Evolutionary conservation across 2,329 filamentous ascomycete genomes (phyloP).

Genomic region (Emmonsia crescens): DNA sequence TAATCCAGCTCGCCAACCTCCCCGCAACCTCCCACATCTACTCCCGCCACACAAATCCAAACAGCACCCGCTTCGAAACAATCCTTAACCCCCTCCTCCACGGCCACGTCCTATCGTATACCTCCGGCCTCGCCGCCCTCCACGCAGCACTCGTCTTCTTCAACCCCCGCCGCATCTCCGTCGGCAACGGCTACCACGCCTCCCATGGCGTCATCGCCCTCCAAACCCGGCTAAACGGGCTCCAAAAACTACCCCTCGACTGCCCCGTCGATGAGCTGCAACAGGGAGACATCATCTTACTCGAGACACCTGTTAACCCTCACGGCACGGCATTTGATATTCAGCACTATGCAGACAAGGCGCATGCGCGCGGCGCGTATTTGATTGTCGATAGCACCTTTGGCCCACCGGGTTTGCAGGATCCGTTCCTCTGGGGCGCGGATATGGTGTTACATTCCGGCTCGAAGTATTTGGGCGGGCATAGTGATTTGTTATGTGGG

Average conservation of each 20-base stretch:
- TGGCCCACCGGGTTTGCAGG: slow-evolving; percentile 76
- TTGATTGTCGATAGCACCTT: slow-evolving; percentile 87
- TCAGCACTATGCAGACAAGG: slow-evolving; percentile 57
- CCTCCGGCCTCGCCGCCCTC: slow-evolving; percentile 76
- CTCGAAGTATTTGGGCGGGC: slow-evolving; percentile 93
- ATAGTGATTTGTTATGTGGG: slow-evolving; percentile 87
- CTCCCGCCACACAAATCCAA: slow-evolving; percentile 69
- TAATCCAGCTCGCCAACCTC: slow-evolving; percentile 8
- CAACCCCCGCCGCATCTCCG: slow-evolving; percentile 72
- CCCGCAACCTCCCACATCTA: slow-evolving; percentile 55
- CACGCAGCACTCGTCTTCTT: slow-evolving; percentile 76
- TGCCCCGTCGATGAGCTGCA: slow-evolving; percentile 56
- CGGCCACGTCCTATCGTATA: slow-evolving; percentile 60
- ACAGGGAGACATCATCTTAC: slow-evolving; percentile 72
- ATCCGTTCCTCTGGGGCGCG: slow-evolving; percentile 71
- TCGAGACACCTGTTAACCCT: slow-evolving; percentile 92
- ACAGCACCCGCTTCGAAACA: slow-evolving; percentile 72
- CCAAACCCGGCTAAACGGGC: slow-evolving; percentile 62
- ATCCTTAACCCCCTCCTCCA: slow-evolving; percentile 64
- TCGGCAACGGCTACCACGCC: slow-evolving; percentile 82
- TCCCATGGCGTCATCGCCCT: slow-evolving; percentile 75
- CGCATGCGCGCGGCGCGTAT: slow-evolving; percentile 60
- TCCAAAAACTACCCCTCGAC: slow-evolving; percentile 61
- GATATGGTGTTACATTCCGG: slow-evolving; percentile 87
- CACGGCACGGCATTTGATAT: slow-evolving; percentile 72